Evolutionary conservation across 2,329 filamentous ascomycete species (phyloP).

Genomic region (Neonectria hederae): DNA sequence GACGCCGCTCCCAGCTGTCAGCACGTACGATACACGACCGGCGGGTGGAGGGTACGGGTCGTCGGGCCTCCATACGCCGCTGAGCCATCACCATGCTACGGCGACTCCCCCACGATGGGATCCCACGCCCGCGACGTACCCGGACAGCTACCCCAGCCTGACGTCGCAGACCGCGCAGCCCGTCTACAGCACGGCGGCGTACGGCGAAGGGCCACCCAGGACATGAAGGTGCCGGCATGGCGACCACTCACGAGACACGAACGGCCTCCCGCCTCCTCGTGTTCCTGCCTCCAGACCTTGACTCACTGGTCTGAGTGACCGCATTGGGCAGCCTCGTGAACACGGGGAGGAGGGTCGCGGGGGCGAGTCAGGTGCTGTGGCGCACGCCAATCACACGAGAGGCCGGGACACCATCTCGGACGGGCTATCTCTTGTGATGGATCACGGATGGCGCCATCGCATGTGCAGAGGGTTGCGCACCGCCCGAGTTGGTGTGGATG

Average conservation of each 20-base stretch:
- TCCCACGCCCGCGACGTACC: constrained; percentile 49
- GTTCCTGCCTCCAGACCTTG: constrained; percentile 29
- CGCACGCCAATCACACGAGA: constrained; percentile 49
- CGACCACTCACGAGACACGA: constrained; percentile 27
- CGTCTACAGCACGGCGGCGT: constrained; percentile 55
- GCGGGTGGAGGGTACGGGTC: constrained; percentile 51
- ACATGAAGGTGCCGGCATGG: constrained; percentile 48
- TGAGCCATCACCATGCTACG: constrained; percentile 50
- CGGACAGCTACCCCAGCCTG: constrained; percentile 52
- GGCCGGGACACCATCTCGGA: constrained; percentile 36
- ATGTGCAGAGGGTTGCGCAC: constrained; percentile 26
- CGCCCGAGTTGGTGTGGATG: constrained; percentile 17
- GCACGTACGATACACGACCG: constrained; percentile 51
- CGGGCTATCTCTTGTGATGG: constrained; percentile 18
- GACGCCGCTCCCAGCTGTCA: constrained; percentile 51
- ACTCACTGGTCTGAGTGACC: constrained; percentile 30
- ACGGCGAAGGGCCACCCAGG: constrained; percentile 54
- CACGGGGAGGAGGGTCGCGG: constrained; percentile 41
- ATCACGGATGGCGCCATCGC: constrained; percentile 38
- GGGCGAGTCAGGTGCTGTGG: constrained; percentile 51
- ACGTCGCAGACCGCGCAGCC: constrained; percentile 46
- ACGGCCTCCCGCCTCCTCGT: constrained; percentile 30
- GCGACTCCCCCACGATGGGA: constrained; percentile 56
- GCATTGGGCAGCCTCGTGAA: constrained; percentile 48
- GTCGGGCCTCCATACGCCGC: constrained; percentile 52